These are phyloP conservation scores for Trichoderma polysporum DNA, from an alignment of 2,329 filamentous ascomycete species.

Conservation along the genomic window DNA sequence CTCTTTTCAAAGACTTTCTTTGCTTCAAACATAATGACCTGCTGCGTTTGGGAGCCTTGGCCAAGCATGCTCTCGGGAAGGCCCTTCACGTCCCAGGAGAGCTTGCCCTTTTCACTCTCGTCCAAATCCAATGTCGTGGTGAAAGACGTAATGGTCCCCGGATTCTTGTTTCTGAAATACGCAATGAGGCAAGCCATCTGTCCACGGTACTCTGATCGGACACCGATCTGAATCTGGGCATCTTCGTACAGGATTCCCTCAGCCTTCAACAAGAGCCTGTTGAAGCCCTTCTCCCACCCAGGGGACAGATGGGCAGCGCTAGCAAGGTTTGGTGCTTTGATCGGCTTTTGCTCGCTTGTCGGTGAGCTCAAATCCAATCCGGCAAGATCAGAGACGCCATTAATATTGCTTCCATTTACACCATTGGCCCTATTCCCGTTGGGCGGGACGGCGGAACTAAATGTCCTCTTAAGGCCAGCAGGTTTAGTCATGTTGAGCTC, in stretches of 20 bases:
- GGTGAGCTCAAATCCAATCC: constrained; percentile 76
- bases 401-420: constrained; percentile 50
- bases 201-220: constrained; percentile 92
- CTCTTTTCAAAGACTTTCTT: constrained; percentile 77
- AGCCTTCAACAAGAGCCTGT: constrained; percentile 71
- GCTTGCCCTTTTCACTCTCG: constrained; percentile 58
- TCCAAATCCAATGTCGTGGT: constrained; percentile 91
- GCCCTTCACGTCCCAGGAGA: constrained; percentile 85
- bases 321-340: constrained; percentile 78
- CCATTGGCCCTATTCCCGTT: constrained; percentile 48
- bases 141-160: constrained; percentile 81
- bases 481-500: constrained; percentile 81
- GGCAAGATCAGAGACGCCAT: constrained; percentile 65
- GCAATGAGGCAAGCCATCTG: constrained; percentile 93
- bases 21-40: constrained; percentile 92
- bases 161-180: constrained; percentile 94
- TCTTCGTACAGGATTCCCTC: constrained; percentile 96
- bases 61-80: constrained; percentile 80
- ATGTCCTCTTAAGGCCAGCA: constrained; percentile 80
- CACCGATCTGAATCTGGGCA: constrained; percentile 85
- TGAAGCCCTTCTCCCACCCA: constrained; percentile 90
- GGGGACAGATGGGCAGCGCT: constrained; percentile 90
- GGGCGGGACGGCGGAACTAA: constrained; percentile 60
- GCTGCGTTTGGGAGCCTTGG: constrained; percentile 77
- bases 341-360: constrained; percentile 54